Evolutionary conservation across 495 filamentous ascomycete species (phyloP).

Genomic region (Xylaria venustula): DNA sequence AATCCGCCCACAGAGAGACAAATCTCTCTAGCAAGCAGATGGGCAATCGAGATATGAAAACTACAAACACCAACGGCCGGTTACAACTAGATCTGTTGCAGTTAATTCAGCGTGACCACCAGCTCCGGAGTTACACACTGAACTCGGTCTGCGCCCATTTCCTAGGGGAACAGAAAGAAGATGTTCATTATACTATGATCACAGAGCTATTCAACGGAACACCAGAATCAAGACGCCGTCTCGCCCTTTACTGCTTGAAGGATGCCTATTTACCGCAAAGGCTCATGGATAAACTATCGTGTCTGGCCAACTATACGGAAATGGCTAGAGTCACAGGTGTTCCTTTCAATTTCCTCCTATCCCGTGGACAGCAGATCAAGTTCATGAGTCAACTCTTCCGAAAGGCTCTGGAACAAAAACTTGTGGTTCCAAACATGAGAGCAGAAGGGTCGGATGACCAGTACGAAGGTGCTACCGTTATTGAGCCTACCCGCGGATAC

Average conservation of each 20-base stretch:
- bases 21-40: conserved; percentile 98
- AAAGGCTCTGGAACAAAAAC: conserved; percentile 84
- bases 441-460: conserved; percentile 70
- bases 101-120: conserved; percentile 88
- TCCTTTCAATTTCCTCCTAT: conserved; percentile 91
- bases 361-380: conserved; percentile 93
- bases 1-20: conserved; percentile 66
- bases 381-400: conserved; percentile 97
- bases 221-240: conserved; percentile 79
- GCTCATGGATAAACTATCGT: conserved; percentile 96
- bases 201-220: conserved; percentile 96
- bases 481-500: conserved; percentile 88
- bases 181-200: conserved; percentile 99
- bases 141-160: conserved; percentile 98
- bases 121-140: conserved; percentile 92
- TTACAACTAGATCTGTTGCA: conserved; percentile 93
- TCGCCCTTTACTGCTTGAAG: conserved; percentile 97
- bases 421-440: conserved; percentile 86
- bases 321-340: conserved; percentile 99
- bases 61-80: conserved; percentile 90
- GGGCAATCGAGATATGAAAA: conserved; percentile 91
- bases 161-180: conserved; percentile 95
- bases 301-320: conserved; percentile 96
- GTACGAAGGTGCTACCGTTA: conserved; percentile 97
- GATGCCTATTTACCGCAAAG: conserved; percentile 95